Percentiles rank a stretch among this genome's conserved stretches.
phyloP scores from a whole-genome alignment of 2,329 filamentous ascomycete species.

The Rutstroemia sydowiana region DNA sequence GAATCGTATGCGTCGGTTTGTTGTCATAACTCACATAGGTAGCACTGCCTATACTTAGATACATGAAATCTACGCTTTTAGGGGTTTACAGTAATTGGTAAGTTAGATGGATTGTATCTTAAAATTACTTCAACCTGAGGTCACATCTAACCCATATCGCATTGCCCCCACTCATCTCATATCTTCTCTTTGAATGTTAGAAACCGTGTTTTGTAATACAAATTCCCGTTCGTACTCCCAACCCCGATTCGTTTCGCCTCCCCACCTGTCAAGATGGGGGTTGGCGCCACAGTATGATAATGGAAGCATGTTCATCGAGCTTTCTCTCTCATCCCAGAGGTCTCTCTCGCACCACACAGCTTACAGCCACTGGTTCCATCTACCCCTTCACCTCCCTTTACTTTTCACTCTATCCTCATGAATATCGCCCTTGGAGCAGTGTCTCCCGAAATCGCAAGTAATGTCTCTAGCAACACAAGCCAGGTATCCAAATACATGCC shows the following conservation, averaged over 20 bases:
- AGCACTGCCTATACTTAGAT: no score
- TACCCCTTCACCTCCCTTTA: constrained; percentile 45
- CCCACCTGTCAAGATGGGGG: constrained; percentile 57
- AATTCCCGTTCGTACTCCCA: constrained; percentile 46
- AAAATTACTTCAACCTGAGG: no score
- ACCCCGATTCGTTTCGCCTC: constrained; percentile 47
- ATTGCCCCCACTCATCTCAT: no score
- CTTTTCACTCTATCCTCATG: constrained; percentile 60
- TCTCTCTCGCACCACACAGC: constrained; percentile 52
- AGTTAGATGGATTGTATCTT: no score
- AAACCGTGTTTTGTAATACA: no score
- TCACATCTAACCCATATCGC: no score
- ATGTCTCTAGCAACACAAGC: constrained; percentile 61
- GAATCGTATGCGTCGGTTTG: no score
- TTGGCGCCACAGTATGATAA: constrained; percentile 65
- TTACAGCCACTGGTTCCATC: constrained; percentile 59
- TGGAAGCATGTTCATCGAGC: constrained; percentile 65
- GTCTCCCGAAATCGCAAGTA: constrained; percentile 57
- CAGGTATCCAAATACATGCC: constrained; percentile 58
- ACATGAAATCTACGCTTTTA: no score
- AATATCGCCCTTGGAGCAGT: constrained; percentile 50
- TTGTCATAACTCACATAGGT: no score
- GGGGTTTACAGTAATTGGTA: no score
- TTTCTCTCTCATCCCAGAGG: constrained; percentile 68
- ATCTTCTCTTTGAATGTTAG: no score